Conservation (phyloP, 1,284 basidiomycete species). For the Exobasidium rhododendri region DNA sequence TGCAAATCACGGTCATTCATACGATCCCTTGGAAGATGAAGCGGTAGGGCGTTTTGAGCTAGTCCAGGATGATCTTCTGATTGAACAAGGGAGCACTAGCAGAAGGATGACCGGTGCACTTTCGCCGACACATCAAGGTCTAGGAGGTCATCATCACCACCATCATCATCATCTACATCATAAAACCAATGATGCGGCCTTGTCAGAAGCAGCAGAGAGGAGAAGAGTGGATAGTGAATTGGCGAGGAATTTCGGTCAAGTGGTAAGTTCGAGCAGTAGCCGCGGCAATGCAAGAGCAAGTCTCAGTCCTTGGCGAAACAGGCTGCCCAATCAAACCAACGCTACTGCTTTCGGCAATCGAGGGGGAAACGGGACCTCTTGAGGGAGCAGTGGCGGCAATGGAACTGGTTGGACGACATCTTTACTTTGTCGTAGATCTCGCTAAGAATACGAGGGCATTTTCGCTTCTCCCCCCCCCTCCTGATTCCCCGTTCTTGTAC, state of each 20-base stretch:
- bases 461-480: too few species aligned
- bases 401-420: too few species aligned
- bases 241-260: neutral
- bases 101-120: neutral
- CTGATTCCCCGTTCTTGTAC: too few species aligned
- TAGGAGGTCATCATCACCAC: neutral
- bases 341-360: too few species aligned
- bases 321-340: neutral
- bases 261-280: neutral
- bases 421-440: too few species aligned
- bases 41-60: slow-evolving; percentile 4
- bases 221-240: neutral
- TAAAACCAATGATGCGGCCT: neutral
- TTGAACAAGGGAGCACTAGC: neutral
- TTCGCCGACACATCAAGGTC: neutral
- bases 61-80: neutral
- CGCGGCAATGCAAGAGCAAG: neutral
- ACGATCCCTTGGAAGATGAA: slow-evolving; percentile 13
- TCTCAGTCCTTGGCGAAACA: neutral
- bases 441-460: too few species aligned
- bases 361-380: too few species aligned
- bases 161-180: neutral
- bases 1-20: slow-evolving; percentile 1
- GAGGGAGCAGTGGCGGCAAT: too few species aligned
- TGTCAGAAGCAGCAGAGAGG: neutral